These are phyloP conservation scores for Elongisporangium undulatum DNA, from an alignment of 352 stramenopile species.

Conservation along the genomic window DNA sequence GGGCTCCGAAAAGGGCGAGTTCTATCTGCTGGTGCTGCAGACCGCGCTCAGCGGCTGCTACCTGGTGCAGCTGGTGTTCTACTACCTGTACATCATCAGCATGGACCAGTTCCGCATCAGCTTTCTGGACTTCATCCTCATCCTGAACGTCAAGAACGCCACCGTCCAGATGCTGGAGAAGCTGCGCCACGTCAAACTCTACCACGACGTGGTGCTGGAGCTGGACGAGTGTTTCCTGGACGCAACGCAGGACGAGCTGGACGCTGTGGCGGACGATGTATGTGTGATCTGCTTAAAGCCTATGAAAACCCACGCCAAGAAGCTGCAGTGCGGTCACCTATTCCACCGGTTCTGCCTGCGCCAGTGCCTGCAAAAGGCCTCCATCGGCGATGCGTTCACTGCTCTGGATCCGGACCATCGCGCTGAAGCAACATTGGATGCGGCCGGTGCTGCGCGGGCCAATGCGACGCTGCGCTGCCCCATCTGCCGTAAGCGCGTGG, in stretches of 20 bases:
- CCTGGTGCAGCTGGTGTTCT: slow-evolving; percentile 62
- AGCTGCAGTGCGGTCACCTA: slow-evolving; percentile 64
- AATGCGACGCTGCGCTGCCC: slow-evolving; percentile 45
- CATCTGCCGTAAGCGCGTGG: slow-evolving; percentile 61
- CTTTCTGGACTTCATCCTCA: slow-evolving; percentile 74
- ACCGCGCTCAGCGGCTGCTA: slow-evolving; percentile 57
- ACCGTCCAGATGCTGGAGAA: slow-evolving; percentile 64
- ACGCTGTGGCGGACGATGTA: slow-evolving; percentile 61
- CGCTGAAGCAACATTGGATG: slow-evolving; percentile 17
- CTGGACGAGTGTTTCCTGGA: slow-evolving; percentile 62
- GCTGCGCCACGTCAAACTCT: slow-evolving; percentile 57
- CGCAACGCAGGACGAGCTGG: slow-evolving; percentile 46
- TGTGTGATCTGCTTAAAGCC: slow-evolving; percentile 77
- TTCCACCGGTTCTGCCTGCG: slow-evolving; percentile 73
- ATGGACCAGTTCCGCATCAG: slow-evolving; percentile 76
- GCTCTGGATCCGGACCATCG: slow-evolving; percentile 25
- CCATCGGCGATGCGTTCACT: slow-evolving; percentile 49
- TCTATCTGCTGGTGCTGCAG: slow-evolving; percentile 59
- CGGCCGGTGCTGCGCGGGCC: slow-evolving; percentile 2
- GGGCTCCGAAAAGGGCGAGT: slow-evolving; percentile 55
- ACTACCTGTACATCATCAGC: slow-evolving; percentile 82
- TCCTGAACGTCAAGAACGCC: slow-evolving; percentile 80
- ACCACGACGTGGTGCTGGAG: slow-evolving; percentile 68
- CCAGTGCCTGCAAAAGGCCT: slow-evolving; percentile 69
- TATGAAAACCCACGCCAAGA: slow-evolving; percentile 69